phyloP scores from a whole-genome alignment of 805 yeast species.

The Pichia nanzhaoensis region DNA sequence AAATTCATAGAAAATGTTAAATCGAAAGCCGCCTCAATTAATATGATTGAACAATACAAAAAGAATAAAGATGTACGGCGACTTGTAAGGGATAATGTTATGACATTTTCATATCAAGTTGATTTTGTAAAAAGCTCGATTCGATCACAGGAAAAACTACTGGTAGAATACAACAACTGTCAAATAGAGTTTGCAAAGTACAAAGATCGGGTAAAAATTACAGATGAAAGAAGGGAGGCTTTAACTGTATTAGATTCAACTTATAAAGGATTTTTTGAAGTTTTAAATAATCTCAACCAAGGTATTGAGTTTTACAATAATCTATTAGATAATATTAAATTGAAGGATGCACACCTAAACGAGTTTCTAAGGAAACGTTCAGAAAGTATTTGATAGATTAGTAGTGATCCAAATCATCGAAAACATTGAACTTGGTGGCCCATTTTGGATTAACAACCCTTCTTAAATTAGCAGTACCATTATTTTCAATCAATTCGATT shows the following conservation, averaged over 20 bases:
- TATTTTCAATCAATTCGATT: constrained; percentile 24
- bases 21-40: constrained; percentile 35
- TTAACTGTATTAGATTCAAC: constrained; percentile 47
- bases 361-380: not conserved
- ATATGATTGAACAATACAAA: constrained; percentile 13
- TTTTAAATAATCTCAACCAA: constrained; percentile 53
- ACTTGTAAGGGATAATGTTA: constrained; percentile 37
- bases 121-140: constrained; percentile 38
- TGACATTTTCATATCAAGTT: constrained; percentile 44
- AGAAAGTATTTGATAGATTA: not conserved
- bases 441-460: constrained; percentile 15
- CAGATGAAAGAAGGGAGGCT: constrained; percentile 38
- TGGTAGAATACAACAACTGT: constrained; percentile 20
- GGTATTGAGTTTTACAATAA: constrained; percentile 69
- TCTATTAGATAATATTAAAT: constrained; percentile 31
- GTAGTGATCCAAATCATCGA: not conserved
- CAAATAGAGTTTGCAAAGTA: constrained; percentile 31
- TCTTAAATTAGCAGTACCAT: constrained; percentile 3
- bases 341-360: constrained; percentile 17
- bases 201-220: constrained; percentile 27
- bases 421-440: constrained; percentile 11
- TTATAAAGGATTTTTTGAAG: constrained; percentile 46
- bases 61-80: constrained; percentile 20
- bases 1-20: constrained; percentile 37
- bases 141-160: constrained; percentile 29